Percentiles rank a stretch among this genome's conserved stretches.
These are phyloP conservation scores for Aspergillus latus DNA, from an alignment of 2,329 filamentous ascomycete species.

Conservation along the genomic window DNA sequence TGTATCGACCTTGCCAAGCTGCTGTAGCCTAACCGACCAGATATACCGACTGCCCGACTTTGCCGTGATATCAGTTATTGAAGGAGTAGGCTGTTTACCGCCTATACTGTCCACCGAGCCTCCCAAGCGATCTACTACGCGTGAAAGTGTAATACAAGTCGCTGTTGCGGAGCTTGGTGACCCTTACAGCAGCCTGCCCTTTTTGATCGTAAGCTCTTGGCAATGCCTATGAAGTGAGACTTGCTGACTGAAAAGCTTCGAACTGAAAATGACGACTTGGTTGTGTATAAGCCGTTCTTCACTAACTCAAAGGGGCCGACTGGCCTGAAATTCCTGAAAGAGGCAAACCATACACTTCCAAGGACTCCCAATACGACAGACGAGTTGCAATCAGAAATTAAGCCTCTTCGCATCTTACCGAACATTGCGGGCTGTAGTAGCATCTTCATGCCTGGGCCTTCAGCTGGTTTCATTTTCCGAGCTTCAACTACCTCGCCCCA, in stretches of 20 bases:
- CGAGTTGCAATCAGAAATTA: slow-evolving; percentile 35
- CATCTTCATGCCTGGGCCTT: slow-evolving; percentile 77
- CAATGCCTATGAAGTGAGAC: slow-evolving; percentile 1
- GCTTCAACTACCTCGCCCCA: slow-evolving; percentile 74
- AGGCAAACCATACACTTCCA: slow-evolving; percentile 67
- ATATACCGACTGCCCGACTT: slow-evolving; percentile 76
- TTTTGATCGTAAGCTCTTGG: slow-evolving; percentile 68
- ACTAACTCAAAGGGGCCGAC: slow-evolving; percentile 16
- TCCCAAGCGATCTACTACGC: slow-evolving; percentile 67
- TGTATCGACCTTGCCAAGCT: slow-evolving; percentile 17
- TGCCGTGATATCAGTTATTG: slow-evolving; percentile 69
- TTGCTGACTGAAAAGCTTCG: slow-evolving; percentile 58
- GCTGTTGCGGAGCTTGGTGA: slow-evolving; percentile 85
- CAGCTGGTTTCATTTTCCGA: slow-evolving; percentile 79
- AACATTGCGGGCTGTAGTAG: slow-evolving; percentile 72
- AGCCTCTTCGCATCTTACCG: slow-evolving; percentile 45
- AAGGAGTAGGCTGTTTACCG: slow-evolving; percentile 75
- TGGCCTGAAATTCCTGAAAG: slow-evolving; percentile 72
- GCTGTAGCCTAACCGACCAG: slow-evolving; percentile 43
- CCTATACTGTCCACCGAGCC: slow-evolving; percentile 72
- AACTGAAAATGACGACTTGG: slow-evolving; percentile 76
- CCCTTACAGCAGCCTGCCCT: slow-evolving; percentile 65
- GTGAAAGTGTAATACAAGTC: slow-evolving; percentile 75
- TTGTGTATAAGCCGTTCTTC: slow-evolving; percentile 80
- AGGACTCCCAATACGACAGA: slow-evolving; percentile 48